Conservation (phyloP, 1,284 basidiomycete species). For the Naganishia albida region DNA sequence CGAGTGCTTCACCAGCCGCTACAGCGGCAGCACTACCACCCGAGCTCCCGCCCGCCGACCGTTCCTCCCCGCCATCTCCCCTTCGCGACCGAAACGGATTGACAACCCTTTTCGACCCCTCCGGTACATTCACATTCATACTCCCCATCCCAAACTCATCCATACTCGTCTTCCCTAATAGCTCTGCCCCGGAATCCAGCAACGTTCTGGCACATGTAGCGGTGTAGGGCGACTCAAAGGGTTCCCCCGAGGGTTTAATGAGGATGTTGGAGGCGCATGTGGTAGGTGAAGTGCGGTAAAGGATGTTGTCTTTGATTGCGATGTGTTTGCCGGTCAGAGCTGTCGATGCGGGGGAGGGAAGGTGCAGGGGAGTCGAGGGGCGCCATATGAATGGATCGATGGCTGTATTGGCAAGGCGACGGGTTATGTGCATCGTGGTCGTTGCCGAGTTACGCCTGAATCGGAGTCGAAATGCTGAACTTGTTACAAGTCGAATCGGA, state of each 20-base stretch:
- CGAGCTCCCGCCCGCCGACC: slow-evolving; percentile 66
- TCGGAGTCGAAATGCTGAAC: too few species aligned
- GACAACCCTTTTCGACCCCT: slow-evolving; percentile 60
- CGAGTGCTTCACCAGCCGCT: slow-evolving; percentile 68
- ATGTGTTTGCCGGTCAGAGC: not conserved
- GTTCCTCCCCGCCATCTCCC: slow-evolving; percentile 49
- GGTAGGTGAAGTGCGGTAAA: not conserved
- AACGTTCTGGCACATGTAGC: slow-evolving; percentile 78
- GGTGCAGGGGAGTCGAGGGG: not conserved
- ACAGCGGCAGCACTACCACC: slow-evolving; percentile 58
- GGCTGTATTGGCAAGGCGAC: not conserved
- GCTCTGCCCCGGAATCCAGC: slow-evolving; percentile 65
- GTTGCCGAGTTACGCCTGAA: not conserved
- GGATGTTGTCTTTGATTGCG: slow-evolving; percentile 5
- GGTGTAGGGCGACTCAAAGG: slow-evolving; percentile 76
- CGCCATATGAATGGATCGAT: not conserved
- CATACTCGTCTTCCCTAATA: slow-evolving; percentile 89
- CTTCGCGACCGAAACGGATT: slow-evolving; percentile 62
- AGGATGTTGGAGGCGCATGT: slow-evolving; percentile 1
- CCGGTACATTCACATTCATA: slow-evolving; percentile 40
- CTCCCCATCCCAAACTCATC: slow-evolving; percentile 99
- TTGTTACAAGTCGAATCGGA: too few species aligned
- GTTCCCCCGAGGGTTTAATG: slow-evolving; percentile 52
- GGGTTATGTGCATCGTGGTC: not conserved
- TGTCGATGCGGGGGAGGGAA: not conserved